These are phyloP conservation scores for Aspergillus glaucus DNA, from an alignment of 2,329 filamentous ascomycete species.

Conservation along the genomic window DNA sequence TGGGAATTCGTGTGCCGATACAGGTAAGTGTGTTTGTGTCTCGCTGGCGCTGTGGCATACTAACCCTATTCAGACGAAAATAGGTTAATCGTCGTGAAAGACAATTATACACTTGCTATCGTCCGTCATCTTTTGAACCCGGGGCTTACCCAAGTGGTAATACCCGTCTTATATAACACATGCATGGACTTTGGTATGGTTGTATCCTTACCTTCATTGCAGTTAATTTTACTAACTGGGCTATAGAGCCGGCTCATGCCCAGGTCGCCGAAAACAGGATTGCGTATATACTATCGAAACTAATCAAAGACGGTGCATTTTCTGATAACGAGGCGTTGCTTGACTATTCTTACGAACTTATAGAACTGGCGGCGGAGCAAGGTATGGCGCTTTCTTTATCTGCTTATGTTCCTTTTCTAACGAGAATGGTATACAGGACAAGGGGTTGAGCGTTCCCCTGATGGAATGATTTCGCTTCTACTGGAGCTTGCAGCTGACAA, in stretches of 20 bases:
- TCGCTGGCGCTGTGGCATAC: background rate
- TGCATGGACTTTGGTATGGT: slow-evolving; percentile 39
- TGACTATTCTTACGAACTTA: slow-evolving; percentile 34
- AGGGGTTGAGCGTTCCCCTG: slow-evolving; percentile 28
- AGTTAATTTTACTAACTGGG: slow-evolving; percentile 11
- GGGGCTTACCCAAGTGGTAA: slow-evolving; percentile 32
- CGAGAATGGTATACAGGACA: slow-evolving; percentile 18
- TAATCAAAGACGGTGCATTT: slow-evolving; percentile 28
- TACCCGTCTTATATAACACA: slow-evolving; percentile 42
- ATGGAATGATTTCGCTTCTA: slow-evolving; percentile 29
- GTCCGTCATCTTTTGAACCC: slow-evolving; percentile 30
- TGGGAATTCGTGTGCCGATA: slow-evolving; percentile 43
- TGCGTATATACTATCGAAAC: slow-evolving; percentile 31
- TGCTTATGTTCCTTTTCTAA: background rate
- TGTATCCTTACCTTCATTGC: background rate
- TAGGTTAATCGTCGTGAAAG: slow-evolving; percentile 32
- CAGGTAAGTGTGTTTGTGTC: slow-evolving; percentile 19
- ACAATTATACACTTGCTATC: slow-evolving; percentile 34
- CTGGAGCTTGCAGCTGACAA: slow-evolving; percentile 26
- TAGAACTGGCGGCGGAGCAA: slow-evolving; percentile 35
- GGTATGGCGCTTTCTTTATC: slow-evolving; percentile 17
- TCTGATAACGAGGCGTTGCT: slow-evolving; percentile 27
- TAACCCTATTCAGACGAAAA: slow-evolving; percentile 35
- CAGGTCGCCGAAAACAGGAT: slow-evolving; percentile 32
- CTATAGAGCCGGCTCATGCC: slow-evolving; percentile 32